Evolutionary conservation across 768 basidiomycete species (phyloP).

Genomic region (Auriscalpium orientale): DNA sequence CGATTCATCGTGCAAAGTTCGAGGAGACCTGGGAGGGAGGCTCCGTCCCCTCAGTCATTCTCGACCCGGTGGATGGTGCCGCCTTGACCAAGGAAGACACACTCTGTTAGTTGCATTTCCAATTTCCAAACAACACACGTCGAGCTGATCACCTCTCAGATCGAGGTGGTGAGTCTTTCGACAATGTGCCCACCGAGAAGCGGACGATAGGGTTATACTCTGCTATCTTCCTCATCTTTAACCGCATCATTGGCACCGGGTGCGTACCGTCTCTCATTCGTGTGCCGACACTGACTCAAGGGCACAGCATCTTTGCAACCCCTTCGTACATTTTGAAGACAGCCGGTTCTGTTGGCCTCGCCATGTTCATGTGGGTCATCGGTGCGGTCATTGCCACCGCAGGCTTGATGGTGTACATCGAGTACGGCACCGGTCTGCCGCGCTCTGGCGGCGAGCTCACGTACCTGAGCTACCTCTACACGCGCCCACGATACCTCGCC

Average conservation of each 20-base stretch:
- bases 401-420: slow-evolving; percentile 68
- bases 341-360: slow-evolving; percentile 63
- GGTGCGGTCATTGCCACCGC: slow-evolving; percentile 57
- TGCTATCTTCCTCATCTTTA: slow-evolving; percentile 63
- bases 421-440: slow-evolving; percentile 73
- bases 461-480: slow-evolving; percentile 66
- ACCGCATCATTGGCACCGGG: slow-evolving; percentile 69
- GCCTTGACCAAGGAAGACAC: background rate
- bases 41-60: background rate
- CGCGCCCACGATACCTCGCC: slow-evolving; percentile 50
- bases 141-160: background rate
- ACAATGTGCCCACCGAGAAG: slow-evolving; percentile 27
- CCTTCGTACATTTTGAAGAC: slow-evolving; percentile 56
- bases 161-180: background rate
- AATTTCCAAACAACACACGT: too few species aligned
- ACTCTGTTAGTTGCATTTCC: background rate
- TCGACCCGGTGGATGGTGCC: background rate
- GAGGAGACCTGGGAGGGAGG: background rate
- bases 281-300: background rate
- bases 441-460: slow-evolving; percentile 71
- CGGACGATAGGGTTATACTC: background rate
- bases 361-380: slow-evolving; percentile 63
- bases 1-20: too few species aligned
- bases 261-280: slow-evolving; percentile 19
- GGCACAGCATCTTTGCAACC: slow-evolving; percentile 57